Conservation (phyloP, 805 yeast genomes). For the Ogataea zsoltii region DNA sequence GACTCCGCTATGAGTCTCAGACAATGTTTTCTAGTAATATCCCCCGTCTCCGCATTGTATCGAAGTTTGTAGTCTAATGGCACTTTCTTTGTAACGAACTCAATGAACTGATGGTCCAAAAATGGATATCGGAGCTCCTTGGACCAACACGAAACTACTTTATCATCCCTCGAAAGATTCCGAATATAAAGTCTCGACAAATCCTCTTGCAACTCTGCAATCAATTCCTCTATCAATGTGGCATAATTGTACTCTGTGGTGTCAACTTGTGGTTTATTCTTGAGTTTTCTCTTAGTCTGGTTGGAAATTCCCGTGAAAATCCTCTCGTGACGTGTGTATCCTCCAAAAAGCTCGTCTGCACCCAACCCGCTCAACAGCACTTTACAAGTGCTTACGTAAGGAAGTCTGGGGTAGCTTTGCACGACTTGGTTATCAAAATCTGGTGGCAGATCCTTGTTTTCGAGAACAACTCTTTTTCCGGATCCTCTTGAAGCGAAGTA, state of each 20-base stretch:
- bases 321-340: slow-evolving; percentile 82
- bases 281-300: slow-evolving; percentile 22
- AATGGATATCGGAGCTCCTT: slow-evolving; percentile 89
- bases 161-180: slow-evolving; percentile 89
- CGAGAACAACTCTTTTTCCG: slow-evolving; percentile 33
- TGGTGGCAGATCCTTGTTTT: slow-evolving; percentile 15
- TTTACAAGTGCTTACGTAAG: background rate
- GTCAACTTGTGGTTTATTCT: slow-evolving; percentile 24
- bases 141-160: slow-evolving; percentile 84
- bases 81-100: slow-evolving; percentile 44
- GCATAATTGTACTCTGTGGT: slow-evolving; percentile 13
- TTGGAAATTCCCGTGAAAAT: slow-evolving; percentile 39
- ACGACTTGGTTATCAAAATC: background rate
- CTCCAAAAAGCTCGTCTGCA: slow-evolving; percentile 96
- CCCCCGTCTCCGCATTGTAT: slow-evolving; percentile 37
- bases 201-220: slow-evolving; percentile 65
- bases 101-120: slow-evolving; percentile 62
- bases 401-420: background rate
- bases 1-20: slow-evolving; percentile 62
- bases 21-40: slow-evolving; percentile 48
- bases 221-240: slow-evolving; percentile 42
- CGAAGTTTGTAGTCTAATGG: slow-evolving; percentile 49
- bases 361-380: slow-evolving; percentile 92
- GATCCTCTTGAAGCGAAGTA: slow-evolving; percentile 78
- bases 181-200: slow-evolving; percentile 72